Evolutionary conservation across 306 rosid species (phyloP), one percentile per base, ranked within the genome.

Genomic region (apple (Malus domestica)): DNA sequence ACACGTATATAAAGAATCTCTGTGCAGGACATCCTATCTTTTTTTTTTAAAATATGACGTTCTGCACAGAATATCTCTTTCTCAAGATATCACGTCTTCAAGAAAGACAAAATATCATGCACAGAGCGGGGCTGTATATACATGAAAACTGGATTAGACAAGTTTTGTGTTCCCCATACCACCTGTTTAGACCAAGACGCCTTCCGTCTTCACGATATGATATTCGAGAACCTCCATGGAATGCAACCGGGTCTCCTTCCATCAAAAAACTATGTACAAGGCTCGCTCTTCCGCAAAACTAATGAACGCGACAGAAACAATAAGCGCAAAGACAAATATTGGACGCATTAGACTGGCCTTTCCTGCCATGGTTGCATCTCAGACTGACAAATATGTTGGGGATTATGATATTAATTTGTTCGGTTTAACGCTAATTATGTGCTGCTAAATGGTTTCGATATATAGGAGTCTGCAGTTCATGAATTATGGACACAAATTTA

Each of bases 251-350:
- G 2, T 86, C 83, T 74, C 83, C 93, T 72, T 87, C 92, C 87
- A 93, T 74, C 25, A 23, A 67, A 88, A 81, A 70, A 93, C 97
- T 76, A 93, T 62, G 83, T 84, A 93, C 52, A 88, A 79, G 3
- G 80, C 86, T 76, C 89, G 74, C 33, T 88, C 85, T 79, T 87
- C 98, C 78, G 69, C 59, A 69, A 89, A 85, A 75, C 66, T 44
- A 29, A 51, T 20, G 3, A 64, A 7, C 4, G 55, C 52, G 33
- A 59, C 78, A 70, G 25, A 13, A 80, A 68, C 32, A 63, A 76
- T 42, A 45, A 84, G 46, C 32, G 16, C 62, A 32, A 30, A 19
- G 73, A 83, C 54, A 76, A 25, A 33, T 40, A 51, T 11, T 16
- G 58, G 32, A 60, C 4, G 52, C 8, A 27, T n/a, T 25, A 60